Percentiles rank a stretch among this genome's conserved stretches.
These are phyloP conservation scores for Camelina sativa DNA, from an alignment of 345 rosid species.

Conservation along the genomic window DNA sequence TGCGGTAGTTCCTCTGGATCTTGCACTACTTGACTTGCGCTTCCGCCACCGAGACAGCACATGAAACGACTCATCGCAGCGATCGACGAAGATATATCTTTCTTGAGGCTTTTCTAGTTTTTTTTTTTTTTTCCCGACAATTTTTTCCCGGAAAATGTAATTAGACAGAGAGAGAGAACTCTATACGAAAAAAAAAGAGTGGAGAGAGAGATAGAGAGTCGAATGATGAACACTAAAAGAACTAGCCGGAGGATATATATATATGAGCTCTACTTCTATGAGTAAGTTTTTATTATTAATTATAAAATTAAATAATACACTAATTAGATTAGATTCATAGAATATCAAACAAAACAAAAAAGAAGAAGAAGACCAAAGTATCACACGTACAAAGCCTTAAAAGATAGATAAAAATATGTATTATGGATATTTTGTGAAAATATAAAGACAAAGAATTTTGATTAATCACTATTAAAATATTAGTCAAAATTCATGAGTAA, in stretches of 20 bases:
- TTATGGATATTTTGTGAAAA: too few species aligned
- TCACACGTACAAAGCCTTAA: too few species aligned
- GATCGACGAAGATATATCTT: constrained; percentile 4
- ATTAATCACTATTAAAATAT: too few species aligned
- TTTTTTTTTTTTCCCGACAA: background rate
- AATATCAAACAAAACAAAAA: too few species aligned
- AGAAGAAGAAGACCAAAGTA: too few species aligned
- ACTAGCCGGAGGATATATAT: background rate
- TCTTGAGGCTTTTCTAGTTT: constrained; percentile 24
- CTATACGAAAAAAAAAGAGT: background rate
- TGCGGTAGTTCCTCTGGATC: constrained; percentile 7
- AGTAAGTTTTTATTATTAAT: too few species aligned
- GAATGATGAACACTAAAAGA: background rate
- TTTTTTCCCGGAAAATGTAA: constrained; percentile 18
- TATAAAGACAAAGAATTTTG: too few species aligned
- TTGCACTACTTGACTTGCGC: background rate
- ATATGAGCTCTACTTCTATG: too few species aligned
- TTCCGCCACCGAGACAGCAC: constrained; percentile 26
- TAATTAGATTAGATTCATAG: background rate
- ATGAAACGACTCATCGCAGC: background rate
- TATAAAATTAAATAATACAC: too few species aligned
- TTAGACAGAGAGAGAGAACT: constrained; percentile 11
- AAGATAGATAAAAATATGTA: too few species aligned
- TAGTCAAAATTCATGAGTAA: too few species aligned
- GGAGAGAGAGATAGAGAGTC: background rate